Conservation (phyloP, 108 stramenopile species). For the Aurantiochytrium sp. region DNA sequence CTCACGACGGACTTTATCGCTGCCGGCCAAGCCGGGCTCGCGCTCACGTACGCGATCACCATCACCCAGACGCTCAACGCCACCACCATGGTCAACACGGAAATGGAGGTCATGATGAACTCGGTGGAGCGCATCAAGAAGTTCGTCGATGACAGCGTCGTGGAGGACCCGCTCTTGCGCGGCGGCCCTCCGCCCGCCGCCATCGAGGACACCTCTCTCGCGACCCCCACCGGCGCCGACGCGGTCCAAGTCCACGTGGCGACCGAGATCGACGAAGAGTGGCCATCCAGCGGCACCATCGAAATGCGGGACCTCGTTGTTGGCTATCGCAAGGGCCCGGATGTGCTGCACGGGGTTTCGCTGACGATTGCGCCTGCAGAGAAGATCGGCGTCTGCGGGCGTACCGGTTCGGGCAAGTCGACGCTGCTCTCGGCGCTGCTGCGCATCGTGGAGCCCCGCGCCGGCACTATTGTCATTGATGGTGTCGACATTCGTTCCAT, state of each 20-base stretch:
- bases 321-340: slow-evolving; percentile 73
- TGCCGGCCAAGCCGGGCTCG: slow-evolving; percentile 70
- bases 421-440: slow-evolving; percentile 75
- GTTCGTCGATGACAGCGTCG: background rate
- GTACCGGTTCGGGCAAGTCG: slow-evolving; percentile 65
- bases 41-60: slow-evolving; percentile 77
- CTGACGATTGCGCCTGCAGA: slow-evolving; percentile 36
- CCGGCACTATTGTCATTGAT: slow-evolving; percentile 73
- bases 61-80: slow-evolving; percentile 82
- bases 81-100: slow-evolving; percentile 78
- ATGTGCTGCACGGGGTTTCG: slow-evolving; percentile 48
- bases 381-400: slow-evolving; percentile 54
- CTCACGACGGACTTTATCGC: slow-evolving; percentile 39
- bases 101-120: slow-evolving; percentile 70
- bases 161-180: background rate
- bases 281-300: slow-evolving; percentile 74
- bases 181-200: background rate
- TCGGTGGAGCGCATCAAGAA: slow-evolving; percentile 26
- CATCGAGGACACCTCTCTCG: no score
- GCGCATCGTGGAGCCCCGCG: slow-evolving; percentile 74
- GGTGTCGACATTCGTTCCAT: slow-evolving; percentile 72
- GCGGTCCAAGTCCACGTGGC: background rate
- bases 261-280: slow-evolving; percentile 48
- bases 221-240: no score
- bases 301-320: slow-evolving; percentile 60